These are phyloP conservation scores for Acacia confusa DNA, from an alignment of 306 rosid species.

Conservation along the genomic window DNA sequence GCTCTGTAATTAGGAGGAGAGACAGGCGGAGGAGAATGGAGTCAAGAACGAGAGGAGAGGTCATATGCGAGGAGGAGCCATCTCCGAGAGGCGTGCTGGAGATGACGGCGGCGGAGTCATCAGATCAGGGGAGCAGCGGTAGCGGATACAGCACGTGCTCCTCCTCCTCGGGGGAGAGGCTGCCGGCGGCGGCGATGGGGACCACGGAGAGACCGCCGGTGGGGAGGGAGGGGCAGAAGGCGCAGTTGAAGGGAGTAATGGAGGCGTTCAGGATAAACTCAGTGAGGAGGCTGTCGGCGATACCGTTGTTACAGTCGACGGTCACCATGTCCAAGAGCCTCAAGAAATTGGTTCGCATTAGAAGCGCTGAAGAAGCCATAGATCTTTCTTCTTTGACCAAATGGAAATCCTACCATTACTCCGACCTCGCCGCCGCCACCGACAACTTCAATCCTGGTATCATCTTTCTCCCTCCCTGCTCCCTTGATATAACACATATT, in stretches of 20 bases:
- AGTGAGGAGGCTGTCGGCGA: conserved; percentile 50
- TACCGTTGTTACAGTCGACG: conserved; percentile 50
- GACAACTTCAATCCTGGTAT: conserved; percentile 56
- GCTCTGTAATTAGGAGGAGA: background rate
- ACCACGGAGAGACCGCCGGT: conserved; percentile 5
- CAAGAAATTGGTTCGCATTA: conserved; percentile 53
- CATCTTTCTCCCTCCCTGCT: background rate
- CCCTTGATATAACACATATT: no score
- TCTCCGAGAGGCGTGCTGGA: conserved; percentile 81
- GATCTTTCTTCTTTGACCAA: conserved; percentile 40
- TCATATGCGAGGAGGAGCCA: conserved; percentile 28
- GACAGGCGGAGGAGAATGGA: background rate
- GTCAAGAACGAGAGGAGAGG: background rate
- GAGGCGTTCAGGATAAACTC: conserved; percentile 61
- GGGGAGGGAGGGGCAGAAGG: conserved; percentile 4
- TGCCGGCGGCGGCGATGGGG: background rate
- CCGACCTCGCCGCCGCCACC: conserved; percentile 65
- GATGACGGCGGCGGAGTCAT: conserved; percentile 36
- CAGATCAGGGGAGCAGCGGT: conserved; percentile 42
- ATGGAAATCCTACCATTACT: conserved; percentile 58
- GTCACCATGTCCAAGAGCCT: conserved; percentile 53
- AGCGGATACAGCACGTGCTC: conserved; percentile 28
- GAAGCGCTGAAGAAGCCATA: conserved; percentile 37
- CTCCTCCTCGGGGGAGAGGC: conserved; percentile 21
- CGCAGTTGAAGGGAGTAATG: conserved; percentile 58